phyloP scores from a whole-genome alignment of 768 basidiomycete genomes.

The Tremella yokohamensis region DNA sequence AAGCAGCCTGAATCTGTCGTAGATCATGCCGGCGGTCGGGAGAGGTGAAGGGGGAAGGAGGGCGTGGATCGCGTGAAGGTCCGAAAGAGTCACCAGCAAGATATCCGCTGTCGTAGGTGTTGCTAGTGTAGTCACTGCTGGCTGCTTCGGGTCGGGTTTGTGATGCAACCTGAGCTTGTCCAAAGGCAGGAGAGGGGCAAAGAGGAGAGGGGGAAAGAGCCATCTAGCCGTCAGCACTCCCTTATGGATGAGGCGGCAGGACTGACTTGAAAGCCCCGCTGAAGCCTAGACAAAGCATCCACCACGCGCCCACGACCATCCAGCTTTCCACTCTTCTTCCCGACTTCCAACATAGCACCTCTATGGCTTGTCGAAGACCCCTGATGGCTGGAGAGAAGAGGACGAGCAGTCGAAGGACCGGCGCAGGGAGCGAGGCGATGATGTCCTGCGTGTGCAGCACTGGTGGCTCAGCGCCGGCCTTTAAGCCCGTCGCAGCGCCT shows the following conservation, averaged over 20 bases:
- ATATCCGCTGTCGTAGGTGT: slow-evolving; percentile 39
- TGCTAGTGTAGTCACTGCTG: slow-evolving; percentile 15
- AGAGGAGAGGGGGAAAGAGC: slow-evolving; percentile 59
- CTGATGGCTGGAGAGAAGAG: slow-evolving; percentile 39
- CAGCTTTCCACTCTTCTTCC: slow-evolving; percentile 46
- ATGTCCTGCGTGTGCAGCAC: slow-evolving; percentile 27
- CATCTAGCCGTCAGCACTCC: slow-evolving; percentile 53
- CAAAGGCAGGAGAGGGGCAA: slow-evolving; percentile 53
- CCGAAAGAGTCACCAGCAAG: slow-evolving; percentile 57
- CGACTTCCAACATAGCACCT: slow-evolving; percentile 42
- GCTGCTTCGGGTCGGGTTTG: slow-evolving; percentile 56
- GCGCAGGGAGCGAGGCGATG: slow-evolving; percentile 42
- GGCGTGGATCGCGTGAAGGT: slow-evolving; percentile 64
- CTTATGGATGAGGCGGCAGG: background rate
- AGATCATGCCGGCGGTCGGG: slow-evolving; percentile 56
- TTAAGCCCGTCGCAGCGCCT: slow-evolving; percentile 5
- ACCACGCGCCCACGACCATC: slow-evolving; percentile 70
- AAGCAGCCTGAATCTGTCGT: slow-evolving; percentile 31
- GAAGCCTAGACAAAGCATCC: slow-evolving; percentile 67
- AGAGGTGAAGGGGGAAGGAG: slow-evolving; percentile 45
- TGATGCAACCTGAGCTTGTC: slow-evolving; percentile 31
- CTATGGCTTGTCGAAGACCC: slow-evolving; percentile 19
- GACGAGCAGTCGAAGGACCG: slow-evolving; percentile 45
- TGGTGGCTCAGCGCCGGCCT: slow-evolving; percentile 4
- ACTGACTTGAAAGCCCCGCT: slow-evolving; percentile 58